Percentiles rank a stretch among this genome's conserved stretches.
Evolutionary conservation across 202 grass and related monocot species (phyloP).

Genomic region (Dendrocalamus latiflorus): DNA sequence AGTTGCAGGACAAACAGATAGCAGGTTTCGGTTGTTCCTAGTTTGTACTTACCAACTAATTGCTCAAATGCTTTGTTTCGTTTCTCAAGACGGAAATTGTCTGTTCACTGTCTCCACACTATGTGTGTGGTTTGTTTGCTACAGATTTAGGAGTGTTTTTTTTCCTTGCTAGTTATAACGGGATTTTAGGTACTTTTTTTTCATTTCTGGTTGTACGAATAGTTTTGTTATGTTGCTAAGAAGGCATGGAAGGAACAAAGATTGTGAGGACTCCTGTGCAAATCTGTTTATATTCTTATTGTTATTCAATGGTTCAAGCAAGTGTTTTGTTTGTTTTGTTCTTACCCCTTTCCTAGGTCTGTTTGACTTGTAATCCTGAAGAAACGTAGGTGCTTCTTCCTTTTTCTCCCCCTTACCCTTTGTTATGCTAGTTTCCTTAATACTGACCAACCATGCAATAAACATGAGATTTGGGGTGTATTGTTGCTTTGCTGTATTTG

Average conservation of each 20-base stretch:
- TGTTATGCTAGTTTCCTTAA: neutral
- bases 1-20: conserved; percentile 3
- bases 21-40: neutral
- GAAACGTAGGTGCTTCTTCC: too few species aligned
- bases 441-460: neutral
- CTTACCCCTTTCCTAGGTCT: neutral
- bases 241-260: neutral
- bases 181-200: neutral
- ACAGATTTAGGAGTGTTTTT: neutral
- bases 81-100: neutral
- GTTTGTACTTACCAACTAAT: neutral
- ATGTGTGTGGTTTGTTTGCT: neutral
- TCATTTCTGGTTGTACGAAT: neutral
- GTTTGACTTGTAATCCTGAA: neutral
- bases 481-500: neutral
- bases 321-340: neutral
- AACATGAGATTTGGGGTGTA: neutral
- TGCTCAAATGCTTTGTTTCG: neutral
- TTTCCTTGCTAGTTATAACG: neutral
- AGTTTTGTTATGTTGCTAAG: neutral
- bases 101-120: neutral
- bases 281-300: neutral
- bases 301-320: neutral
- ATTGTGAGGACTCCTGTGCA: neutral
- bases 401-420: neutral